These are phyloP conservation scores for Eucalyptus pauciflora DNA, from an alignment of 345 rosid genomes.

Conservation along the genomic window DNA sequence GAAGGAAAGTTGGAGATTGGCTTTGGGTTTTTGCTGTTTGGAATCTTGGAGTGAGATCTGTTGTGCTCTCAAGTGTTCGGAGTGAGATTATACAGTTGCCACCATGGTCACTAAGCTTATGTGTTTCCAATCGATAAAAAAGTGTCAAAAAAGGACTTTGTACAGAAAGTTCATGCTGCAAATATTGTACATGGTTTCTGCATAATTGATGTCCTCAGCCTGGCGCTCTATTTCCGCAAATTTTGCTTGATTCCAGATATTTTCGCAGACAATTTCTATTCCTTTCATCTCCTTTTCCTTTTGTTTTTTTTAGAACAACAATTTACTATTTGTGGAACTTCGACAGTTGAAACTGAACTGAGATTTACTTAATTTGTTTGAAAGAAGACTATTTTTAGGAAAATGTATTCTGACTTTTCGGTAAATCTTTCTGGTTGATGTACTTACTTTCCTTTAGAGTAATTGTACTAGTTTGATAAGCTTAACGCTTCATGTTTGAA, in stretches of 20 bases:
- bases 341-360: background rate
- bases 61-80: background rate
- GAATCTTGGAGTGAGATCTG: background rate
- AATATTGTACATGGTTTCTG: background rate
- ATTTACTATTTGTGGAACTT: background rate
- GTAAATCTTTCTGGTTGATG: background rate
- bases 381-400: background rate
- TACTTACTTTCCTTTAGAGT: background rate
- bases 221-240: background rate
- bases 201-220: background rate
- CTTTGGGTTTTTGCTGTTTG: background rate
- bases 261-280: background rate
- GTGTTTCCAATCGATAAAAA: background rate
- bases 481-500: background rate
- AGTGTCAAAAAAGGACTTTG: background rate
- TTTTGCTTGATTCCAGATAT: background rate
- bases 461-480: background rate
- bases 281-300: background rate
- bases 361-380: background rate
- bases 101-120: background rate
- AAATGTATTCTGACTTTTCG: background rate
- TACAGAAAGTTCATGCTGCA: background rate
- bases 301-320: background rate
- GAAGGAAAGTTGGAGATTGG: background rate
- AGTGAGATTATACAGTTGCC: background rate